Percentiles rank a stretch among this genome's conserved stretches.
These are phyloP conservation scores for Blastobotrys malaysiensis DNA, from an alignment of 1,139 yeast genomes.

Conservation along the genomic window DNA sequence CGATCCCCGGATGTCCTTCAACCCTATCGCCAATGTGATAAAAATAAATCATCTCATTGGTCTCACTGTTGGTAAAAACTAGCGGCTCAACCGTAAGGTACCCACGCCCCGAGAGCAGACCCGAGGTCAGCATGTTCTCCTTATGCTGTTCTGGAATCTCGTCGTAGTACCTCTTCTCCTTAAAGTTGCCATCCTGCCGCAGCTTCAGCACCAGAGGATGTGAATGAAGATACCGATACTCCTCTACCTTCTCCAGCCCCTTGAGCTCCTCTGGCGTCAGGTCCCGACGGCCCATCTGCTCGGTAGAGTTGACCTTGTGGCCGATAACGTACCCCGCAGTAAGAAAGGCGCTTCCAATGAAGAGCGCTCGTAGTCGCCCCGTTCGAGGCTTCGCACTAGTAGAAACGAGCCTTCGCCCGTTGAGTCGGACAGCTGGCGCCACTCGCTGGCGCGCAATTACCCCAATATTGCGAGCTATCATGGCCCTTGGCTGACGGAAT, in stretches of 20 bases:
- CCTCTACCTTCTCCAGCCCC: constrained; percentile 3
- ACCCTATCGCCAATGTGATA: constrained; percentile 67
- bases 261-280: not conserved
- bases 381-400: not conserved
- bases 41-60: constrained; percentile 35
- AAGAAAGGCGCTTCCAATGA: constrained; percentile 2
- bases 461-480: not conserved
- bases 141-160: constrained; percentile 24
- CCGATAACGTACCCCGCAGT: constrained; percentile 3
- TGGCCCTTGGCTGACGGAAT: not conserved
- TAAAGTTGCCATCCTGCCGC: constrained; percentile 16
- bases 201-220: constrained; percentile 21
- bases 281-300: not conserved
- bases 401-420: not conserved
- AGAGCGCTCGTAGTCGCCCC: not conserved
- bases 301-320: not conserved
- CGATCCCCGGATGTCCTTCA: constrained; percentile 60
- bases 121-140: constrained; percentile 25
- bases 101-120: constrained; percentile 25
- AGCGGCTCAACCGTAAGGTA: constrained; percentile 27
- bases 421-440: not conserved
- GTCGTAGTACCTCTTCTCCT: constrained; percentile 24
- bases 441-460: not conserved
- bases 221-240: constrained; percentile 18
- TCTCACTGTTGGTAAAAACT: constrained; percentile 20